These are phyloP conservation scores for Psidium friedrichsthalianum DNA, from an alignment of 345 rosid species.

Conservation along the genomic window DNA sequence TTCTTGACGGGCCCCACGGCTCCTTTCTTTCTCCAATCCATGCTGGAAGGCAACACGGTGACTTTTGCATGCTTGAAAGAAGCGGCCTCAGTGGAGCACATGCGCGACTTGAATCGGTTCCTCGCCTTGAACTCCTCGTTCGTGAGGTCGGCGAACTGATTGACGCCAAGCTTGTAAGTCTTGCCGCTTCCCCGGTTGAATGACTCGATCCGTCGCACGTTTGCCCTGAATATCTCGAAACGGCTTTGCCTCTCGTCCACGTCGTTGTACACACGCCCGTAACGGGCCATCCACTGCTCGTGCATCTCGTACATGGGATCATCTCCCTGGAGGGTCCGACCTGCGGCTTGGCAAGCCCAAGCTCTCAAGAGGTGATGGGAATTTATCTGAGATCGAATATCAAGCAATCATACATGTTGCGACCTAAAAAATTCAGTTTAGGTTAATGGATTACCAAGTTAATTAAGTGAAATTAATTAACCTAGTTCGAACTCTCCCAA, in stretches of 20 bases:
- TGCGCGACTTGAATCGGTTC: constrained; percentile 20
- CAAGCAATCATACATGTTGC: too few species aligned
- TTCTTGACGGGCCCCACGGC: constrained; percentile 33
- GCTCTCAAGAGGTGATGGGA: neutral
- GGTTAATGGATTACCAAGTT: too few species aligned
- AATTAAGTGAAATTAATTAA: too few species aligned
- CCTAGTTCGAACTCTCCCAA: too few species aligned
- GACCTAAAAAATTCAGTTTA: too few species aligned
- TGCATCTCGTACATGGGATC: constrained; percentile 8
- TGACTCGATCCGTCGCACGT: constrained; percentile 4
- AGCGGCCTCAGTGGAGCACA: neutral
- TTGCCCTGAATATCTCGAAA: constrained; percentile 16
- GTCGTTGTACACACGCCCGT: constrained; percentile 7
- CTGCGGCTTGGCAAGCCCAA: neutral
- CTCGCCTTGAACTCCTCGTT: constrained; percentile 28
- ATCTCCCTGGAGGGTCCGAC: constrained; percentile 4
- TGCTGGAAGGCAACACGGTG: constrained; percentile 10
- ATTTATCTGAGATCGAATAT: too few species aligned
- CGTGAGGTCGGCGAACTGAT: constrained; percentile 35
- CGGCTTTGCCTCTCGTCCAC: constrained; percentile 8
- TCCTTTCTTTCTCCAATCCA: constrained; percentile 42
- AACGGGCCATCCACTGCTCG: constrained; percentile 20
- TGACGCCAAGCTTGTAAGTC: constrained; percentile 26
- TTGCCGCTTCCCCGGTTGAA: constrained; percentile 12
- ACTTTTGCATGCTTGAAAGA: constrained; percentile 21